Percentiles rank a stretch among this genome's conserved stretches.
These are phyloP conservation scores for Penicillium nordicum DNA, from an alignment of 2,329 filamentous ascomycete genomes.

Conservation along the genomic window DNA sequence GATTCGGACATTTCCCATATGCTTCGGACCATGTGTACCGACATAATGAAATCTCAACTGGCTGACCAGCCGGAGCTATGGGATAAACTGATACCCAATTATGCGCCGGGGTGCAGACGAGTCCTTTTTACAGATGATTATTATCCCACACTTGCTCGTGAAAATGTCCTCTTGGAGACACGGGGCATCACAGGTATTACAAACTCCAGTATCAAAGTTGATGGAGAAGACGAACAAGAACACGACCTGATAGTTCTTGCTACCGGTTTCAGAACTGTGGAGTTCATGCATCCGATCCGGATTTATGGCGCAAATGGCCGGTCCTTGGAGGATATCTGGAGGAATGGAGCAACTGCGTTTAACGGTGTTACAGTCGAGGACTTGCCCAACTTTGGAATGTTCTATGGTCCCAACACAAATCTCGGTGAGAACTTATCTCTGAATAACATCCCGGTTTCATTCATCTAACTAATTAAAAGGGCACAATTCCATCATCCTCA, in stretches of 20 bases:
- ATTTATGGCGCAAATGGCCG: conserved; percentile 47
- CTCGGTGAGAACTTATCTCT: conserved; percentile 27
- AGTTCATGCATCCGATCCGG: conserved; percentile 58
- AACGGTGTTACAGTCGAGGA: conserved; percentile 52
- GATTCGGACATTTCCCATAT: conserved; percentile 41
- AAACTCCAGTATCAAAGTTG: conserved; percentile 47
- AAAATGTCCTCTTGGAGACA: conserved; percentile 46
- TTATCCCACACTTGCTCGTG: conserved; percentile 18
- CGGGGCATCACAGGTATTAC: conserved; percentile 47
- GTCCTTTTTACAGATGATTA: conserved; percentile 20
- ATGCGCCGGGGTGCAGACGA: conserved; percentile 21
- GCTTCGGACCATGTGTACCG: conserved; percentile 37
- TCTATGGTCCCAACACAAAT: conserved; percentile 59
- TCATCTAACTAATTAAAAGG: conserved; percentile 28
- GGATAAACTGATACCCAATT: conserved; percentile 51
- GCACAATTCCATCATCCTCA: conserved; percentile 58
- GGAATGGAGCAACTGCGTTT: conserved; percentile 50
- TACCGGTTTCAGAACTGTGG: conserved; percentile 57
- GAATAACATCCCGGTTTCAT: neutral
- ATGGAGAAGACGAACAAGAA: conserved; percentile 39
- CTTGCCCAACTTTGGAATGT: conserved; percentile 56
- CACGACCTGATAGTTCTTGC: conserved; percentile 58
- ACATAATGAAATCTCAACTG: conserved; percentile 47
- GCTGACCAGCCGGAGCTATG: conserved; percentile 50
- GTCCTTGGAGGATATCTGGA: conserved; percentile 52